Evolutionary conservation across 208 protist genomes (phyloP), one percentile per base, ranked within the genome.

Genomic region (Novymonas esmeraldas): DNA sequence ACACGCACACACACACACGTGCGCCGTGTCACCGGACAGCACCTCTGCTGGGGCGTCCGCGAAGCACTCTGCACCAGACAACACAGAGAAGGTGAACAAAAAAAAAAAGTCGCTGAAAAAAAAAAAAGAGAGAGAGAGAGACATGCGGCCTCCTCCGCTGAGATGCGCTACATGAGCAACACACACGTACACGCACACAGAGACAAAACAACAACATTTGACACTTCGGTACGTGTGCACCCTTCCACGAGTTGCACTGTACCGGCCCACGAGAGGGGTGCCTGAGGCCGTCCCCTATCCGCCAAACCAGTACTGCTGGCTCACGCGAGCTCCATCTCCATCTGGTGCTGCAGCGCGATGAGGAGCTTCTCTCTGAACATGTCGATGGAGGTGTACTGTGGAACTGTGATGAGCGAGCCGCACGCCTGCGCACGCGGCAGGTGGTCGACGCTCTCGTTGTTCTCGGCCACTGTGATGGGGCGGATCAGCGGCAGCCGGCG

Each of bases 261-360:
- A n/a, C n/a, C n/a, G n/a, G n/a, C n/a, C n/a, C n/a, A n/a, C n/a
- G n/a, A n/a, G n/a, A n/a, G n/a, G n/a, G n/a, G n/a, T n/a, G n/a
- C n/a, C n/a, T n/a, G n/a, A n/a, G n/a, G n/a, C n/a, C n/a, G n/a
- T n/a, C n/a, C n/a, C n/a, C n/a, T n/a, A n/a, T n/a, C n/a, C n/a
- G n/a, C n/a, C n/a, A n/a, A n/a, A n/a, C n/a, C n/a, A n/a, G n/a
- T n/a, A n/a, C n/a, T n/a, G n/a, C n/a, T n/a, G n/a, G 1, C n/a
- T 64, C 73, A 95, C 28, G 89, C 92, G n/a, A 95, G 69, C 60
- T 97, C 89, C 92, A 97, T 97, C 61, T 95, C 92, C 75, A 87
- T 90, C 64, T 93, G 80, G 58, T 97, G 92, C 54, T 89, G 67
- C 50, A 97, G 68, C 2, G 89, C 89, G 14, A 90, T 33, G 7